Evolutionary conservation across 179 eudicot genomes (phyloP).

Genomic region (Sideroxylon spinosum): DNA sequence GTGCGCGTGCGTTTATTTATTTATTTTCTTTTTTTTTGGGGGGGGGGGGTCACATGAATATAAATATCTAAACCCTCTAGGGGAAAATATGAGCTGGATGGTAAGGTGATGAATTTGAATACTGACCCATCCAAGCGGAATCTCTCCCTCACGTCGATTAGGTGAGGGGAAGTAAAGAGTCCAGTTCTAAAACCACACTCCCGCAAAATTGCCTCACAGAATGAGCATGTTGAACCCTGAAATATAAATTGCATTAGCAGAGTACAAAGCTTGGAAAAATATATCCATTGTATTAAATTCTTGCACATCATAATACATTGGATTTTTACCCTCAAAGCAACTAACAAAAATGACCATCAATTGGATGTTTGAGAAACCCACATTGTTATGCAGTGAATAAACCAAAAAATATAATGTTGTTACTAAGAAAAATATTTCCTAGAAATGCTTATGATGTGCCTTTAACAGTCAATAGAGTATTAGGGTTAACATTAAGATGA

Average conservation of each 20-base stretch:
- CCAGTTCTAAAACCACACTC: slow-evolving; percentile 87
- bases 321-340: background rate
- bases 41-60: background rate
- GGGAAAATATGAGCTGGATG: background rate
- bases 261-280: slow-evolving; percentile 13
- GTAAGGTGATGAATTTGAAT: slow-evolving; percentile 15
- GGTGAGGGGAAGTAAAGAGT: slow-evolving; percentile 85
- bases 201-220: slow-evolving; percentile 79
- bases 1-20: background rate
- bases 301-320: background rate
- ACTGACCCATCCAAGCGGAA: slow-evolving; percentile 86
- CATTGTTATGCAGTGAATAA: no score
- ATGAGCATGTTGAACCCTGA: slow-evolving; percentile 92
- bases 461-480: no score
- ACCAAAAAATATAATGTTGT: no score
- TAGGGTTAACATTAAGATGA: no score
- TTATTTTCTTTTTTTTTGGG: background rate
- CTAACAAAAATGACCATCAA: background rate
- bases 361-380: no score
- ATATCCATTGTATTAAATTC: background rate
- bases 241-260: slow-evolving; percentile 19
- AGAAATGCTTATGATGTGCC: no score
- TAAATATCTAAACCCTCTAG: background rate
- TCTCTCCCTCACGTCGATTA: slow-evolving; percentile 86
- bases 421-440: no score